Evolutionary conservation across 2,329 filamentous ascomycete genomes (phyloP).

Genomic region (Xylaria sp.): DNA sequence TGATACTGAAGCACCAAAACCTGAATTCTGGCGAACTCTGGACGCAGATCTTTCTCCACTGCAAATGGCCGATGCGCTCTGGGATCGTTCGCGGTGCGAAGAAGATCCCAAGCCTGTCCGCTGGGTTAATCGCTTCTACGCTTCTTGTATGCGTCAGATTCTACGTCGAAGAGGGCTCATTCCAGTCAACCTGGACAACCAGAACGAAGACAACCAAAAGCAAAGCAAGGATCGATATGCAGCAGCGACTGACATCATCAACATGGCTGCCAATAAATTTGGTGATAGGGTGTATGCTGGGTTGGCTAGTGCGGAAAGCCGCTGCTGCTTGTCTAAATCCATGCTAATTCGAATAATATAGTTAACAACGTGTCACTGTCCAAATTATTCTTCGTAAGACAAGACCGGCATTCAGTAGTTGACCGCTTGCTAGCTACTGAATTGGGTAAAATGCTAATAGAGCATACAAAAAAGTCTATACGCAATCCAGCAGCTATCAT

Average conservation of each 20-base stretch:
- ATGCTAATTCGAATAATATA: constrained; percentile 4
- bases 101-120: constrained; percentile 1
- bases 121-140: constrained; percentile 22
- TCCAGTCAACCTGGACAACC: neutral
- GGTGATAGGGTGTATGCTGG: constrained; percentile 14
- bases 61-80: constrained; percentile 12
- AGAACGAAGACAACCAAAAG: neutral
- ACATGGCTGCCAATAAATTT: constrained; percentile 1
- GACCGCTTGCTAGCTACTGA: neutral
- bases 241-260: constrained; percentile 7
- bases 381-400: neutral
- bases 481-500: constrained; percentile 8
- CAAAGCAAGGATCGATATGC: neutral
- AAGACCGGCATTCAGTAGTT: neutral
- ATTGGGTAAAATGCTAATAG: neutral
- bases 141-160: constrained; percentile 14
- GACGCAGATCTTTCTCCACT: neutral
- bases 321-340: neutral
- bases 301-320: constrained; percentile 5
- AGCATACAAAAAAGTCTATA: constrained; percentile 2
- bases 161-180: neutral
- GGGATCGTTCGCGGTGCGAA: neutral
- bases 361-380: neutral
- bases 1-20: neutral
- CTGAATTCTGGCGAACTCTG: constrained; percentile 7